Evolutionary conservation across 345 rosid species (phyloP).

Genomic region (Lepidium sativum): DNA sequence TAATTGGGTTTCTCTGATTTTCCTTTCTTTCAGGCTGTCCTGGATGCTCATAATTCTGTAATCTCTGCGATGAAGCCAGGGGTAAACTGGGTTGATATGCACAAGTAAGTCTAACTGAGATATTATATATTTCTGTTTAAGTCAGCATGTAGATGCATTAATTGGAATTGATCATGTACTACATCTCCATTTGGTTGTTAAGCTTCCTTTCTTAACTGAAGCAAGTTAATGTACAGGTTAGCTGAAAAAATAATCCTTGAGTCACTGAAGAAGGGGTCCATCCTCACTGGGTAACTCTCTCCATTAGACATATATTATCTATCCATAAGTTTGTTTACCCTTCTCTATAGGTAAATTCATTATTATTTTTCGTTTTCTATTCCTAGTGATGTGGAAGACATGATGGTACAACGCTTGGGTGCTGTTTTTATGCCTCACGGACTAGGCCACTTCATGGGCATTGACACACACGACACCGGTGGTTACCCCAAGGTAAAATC

Average conservation of each 20-base stretch:
- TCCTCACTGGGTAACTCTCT: constrained; percentile 57
- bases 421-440: constrained; percentile 98
- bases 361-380: not conserved
- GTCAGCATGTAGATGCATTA: not conserved
- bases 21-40: constrained; percentile 55
- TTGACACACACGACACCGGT: constrained; percentile 93
- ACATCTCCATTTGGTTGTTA: not conserved
- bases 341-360: not conserved
- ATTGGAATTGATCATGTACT: not conserved
- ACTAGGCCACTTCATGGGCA: constrained; percentile 84
- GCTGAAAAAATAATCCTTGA: constrained; percentile 73
- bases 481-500: constrained; percentile 63
- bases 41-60: constrained; percentile 79
- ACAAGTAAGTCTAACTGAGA: constrained; percentile 51
- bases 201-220: constrained; percentile 10
- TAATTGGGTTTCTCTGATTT: constrained; percentile 4
- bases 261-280: constrained; percentile 55
- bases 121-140: not conserved
- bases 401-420: constrained; percentile 74
- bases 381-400: constrained; percentile 59
- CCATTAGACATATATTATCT: not conserved
- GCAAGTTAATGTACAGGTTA: constrained; percentile 41
- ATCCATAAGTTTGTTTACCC: not conserved
- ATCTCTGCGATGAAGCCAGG: constrained; percentile 80
- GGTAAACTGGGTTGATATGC: constrained; percentile 87